Conservation (phyloP, 257 asterid genomes). For the Datura wrightii region DNA sequence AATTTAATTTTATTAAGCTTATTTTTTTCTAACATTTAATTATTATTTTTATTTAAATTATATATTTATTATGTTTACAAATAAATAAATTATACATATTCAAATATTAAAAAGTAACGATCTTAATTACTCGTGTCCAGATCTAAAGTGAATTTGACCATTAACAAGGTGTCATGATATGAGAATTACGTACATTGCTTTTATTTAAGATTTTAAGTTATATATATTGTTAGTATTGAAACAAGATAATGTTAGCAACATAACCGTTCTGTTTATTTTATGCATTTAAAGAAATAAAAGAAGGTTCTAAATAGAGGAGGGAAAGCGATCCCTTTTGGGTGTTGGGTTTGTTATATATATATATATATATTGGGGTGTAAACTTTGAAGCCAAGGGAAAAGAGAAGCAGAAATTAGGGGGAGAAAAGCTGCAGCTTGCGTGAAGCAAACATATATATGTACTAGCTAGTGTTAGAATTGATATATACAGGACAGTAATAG, state of each 20-base stretch:
- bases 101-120: too few relatives aligned
- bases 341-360: neutral
- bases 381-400: conserved; percentile 15
- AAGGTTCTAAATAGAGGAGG: neutral
- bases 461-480: neutral
- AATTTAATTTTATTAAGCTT: too few relatives aligned
- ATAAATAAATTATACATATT: too few relatives aligned
- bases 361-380: neutral
- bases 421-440: neutral
- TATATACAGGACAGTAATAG: neutral
- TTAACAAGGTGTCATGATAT: too few relatives aligned
- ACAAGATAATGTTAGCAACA: neutral
- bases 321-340: neutral
- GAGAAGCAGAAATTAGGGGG: neutral
- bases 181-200: too few relatives aligned
- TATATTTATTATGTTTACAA: too few relatives aligned
- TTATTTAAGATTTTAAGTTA: too few relatives aligned
- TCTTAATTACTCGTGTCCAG: too few relatives aligned
- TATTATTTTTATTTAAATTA: too few relatives aligned
- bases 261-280: neutral
- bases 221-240: too few relatives aligned
- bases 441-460: neutral
- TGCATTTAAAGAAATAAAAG: neutral
- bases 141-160: too few relatives aligned
- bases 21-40: too few relatives aligned